Evolutionary conservation across 2,329 filamentous ascomycete species (phyloP).

Genomic region (Talaromyces pinophilus): DNA sequence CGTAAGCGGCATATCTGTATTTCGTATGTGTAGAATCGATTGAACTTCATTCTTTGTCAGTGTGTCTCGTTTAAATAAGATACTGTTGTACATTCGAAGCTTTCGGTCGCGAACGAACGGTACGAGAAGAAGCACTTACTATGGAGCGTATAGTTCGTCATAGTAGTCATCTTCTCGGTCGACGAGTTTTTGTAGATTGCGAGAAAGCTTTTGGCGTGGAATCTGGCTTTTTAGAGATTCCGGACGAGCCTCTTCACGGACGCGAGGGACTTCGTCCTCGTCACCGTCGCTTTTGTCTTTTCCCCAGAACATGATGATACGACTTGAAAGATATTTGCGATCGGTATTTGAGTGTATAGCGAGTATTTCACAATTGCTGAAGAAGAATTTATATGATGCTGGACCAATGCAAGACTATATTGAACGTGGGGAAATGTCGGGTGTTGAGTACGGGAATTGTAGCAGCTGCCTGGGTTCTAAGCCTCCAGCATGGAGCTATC

Average conservation of each 20-base stretch:
- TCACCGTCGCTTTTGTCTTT: slow-evolving; percentile 29
- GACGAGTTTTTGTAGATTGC: slow-evolving; percentile 57
- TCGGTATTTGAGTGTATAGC: neutral
- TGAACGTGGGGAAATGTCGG: neutral
- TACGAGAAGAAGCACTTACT: slow-evolving; percentile 56
- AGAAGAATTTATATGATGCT: neutral
- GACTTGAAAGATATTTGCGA: neutral
- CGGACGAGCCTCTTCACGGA: slow-evolving; percentile 35
- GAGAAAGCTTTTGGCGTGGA: slow-evolving; percentile 55
- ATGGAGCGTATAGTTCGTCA: slow-evolving; percentile 74
- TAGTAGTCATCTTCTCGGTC: slow-evolving; percentile 71
- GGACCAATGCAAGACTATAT: neutral
- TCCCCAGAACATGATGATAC: slow-evolving; percentile 36
- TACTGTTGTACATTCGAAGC: neutral
- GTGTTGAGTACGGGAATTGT: neutral
- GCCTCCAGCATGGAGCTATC: neutral
- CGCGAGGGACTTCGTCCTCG: slow-evolving; percentile 21
- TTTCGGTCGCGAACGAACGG: slow-evolving; percentile 10
- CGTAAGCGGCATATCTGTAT: slow-evolving; percentile 91
- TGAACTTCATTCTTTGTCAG: slow-evolving; percentile 49
- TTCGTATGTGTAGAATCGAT: slow-evolving; percentile 80
- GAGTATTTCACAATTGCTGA: neutral
- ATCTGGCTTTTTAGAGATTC: slow-evolving; percentile 39
- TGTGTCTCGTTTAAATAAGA: neutral
- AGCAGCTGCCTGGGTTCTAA: slow-evolving; percentile 7